Evolutionary conservation across 768 basidiomycete genomes (phyloP).

Genomic region (Obba rivulosa): DNA sequence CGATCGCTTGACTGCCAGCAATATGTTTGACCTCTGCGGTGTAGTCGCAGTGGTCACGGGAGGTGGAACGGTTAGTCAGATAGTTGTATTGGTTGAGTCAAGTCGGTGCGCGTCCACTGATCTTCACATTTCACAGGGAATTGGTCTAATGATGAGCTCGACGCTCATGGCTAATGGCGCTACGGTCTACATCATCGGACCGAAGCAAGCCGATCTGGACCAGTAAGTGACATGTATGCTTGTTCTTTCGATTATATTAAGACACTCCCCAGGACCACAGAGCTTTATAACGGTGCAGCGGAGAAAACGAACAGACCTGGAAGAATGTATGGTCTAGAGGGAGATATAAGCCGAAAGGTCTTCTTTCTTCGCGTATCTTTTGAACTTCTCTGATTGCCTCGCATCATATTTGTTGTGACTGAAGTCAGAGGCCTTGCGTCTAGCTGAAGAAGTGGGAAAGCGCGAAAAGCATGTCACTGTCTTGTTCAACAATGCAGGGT

Average conservation of each 20-base stretch:
- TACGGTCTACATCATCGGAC: constrained; percentile 43
- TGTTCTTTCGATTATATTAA: background rate
- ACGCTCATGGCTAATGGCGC: constrained; percentile 44
- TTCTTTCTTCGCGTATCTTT: constrained; percentile 11
- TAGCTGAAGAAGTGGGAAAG: constrained; percentile 34
- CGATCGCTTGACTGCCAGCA: constrained; percentile 28
- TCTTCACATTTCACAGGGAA: constrained; percentile 27
- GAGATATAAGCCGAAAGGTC: constrained; percentile 39
- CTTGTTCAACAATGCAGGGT: constrained; percentile 49
- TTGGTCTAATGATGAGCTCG: constrained; percentile 46
- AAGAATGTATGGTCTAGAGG: constrained; percentile 35
- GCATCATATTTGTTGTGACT: background rate
- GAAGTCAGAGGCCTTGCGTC: constrained; percentile 37
- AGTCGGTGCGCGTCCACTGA: no score
- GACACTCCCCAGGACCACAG: constrained; percentile 22
- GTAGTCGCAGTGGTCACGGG: constrained; percentile 43
- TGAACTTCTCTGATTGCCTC: background rate
- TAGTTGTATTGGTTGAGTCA: no score
- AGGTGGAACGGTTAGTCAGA: constrained; percentile 39
- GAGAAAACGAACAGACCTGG: constrained; percentile 25
- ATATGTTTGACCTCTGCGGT: constrained; percentile 38
- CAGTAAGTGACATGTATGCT: constrained; percentile 18
- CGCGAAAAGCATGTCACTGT: constrained; percentile 37
- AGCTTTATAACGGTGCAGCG: constrained; percentile 33
- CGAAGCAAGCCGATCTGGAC: constrained; percentile 35